Percentiles rank a stretch among this genome's conserved stretches.
Evolutionary conservation across 2,329 filamentous ascomycete species (phyloP).

Genomic region (Ampelomyces quisqualis): DNA sequence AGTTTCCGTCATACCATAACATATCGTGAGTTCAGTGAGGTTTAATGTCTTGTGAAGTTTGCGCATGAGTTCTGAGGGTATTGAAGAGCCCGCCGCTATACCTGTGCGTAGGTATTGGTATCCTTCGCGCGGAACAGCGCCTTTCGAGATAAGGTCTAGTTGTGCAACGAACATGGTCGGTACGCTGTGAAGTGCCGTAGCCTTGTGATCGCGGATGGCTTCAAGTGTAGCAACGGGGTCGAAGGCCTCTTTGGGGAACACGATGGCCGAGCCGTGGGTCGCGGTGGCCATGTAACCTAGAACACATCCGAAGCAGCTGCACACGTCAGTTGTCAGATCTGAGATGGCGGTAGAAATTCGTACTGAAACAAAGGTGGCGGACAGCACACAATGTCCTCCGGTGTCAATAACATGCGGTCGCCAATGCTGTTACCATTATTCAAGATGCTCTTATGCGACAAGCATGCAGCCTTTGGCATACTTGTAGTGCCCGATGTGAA

Average conservation of each 20-base stretch:
- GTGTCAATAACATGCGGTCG: slow-evolving; percentile 75
- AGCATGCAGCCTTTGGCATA: slow-evolving; percentile 84
- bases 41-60: slow-evolving; percentile 73
- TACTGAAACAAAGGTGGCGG: slow-evolving; percentile 59
- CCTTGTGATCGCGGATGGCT: slow-evolving; percentile 62
- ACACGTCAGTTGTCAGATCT: slow-evolving; percentile 7
- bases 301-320: slow-evolving; percentile 79
- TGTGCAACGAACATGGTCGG: slow-evolving; percentile 94
- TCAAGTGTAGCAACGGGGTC: slow-evolving; percentile 71
- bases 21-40: slow-evolving; percentile 81
- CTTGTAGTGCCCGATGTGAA: slow-evolving; percentile 97
- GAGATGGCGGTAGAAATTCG: slow-evolving; percentile 4
- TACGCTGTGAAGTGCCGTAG: slow-evolving; percentile 79
- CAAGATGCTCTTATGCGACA: slow-evolving; percentile 81
- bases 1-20: slow-evolving; percentile 97
- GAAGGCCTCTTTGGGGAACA: slow-evolving; percentile 86
- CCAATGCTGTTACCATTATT: slow-evolving; percentile 91
- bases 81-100: slow-evolving; percentile 83
- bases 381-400: slow-evolving; percentile 67
- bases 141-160: slow-evolving; percentile 69
- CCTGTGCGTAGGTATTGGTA: slow-evolving; percentile 76
- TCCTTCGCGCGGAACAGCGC: slow-evolving; percentile 47
- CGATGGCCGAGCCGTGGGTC: slow-evolving; percentile 76
- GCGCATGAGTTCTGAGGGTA: slow-evolving; percentile 79
- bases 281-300: slow-evolving; percentile 96